Evolutionary conservation across 306 rosid species (phyloP).

Genomic region (Geum urbanum): DNA sequence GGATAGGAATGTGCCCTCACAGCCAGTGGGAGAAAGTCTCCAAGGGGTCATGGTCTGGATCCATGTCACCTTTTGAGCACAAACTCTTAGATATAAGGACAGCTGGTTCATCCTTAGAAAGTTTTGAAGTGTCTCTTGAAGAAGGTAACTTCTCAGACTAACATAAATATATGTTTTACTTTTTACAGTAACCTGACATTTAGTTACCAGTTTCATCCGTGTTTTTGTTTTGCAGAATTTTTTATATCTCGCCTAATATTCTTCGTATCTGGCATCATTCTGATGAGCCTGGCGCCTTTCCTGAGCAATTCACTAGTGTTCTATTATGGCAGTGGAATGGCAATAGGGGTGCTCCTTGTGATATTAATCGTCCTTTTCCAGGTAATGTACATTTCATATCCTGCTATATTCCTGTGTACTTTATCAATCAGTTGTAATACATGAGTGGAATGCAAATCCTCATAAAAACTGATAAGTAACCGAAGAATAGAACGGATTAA

Average conservation of each 20-base stretch:
- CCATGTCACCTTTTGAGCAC: constrained; percentile 81
- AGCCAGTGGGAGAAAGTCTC: constrained; percentile 80
- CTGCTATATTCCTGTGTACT: background rate
- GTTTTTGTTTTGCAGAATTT: constrained; percentile 54
- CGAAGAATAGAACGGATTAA: background rate
- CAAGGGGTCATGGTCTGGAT: constrained; percentile 65
- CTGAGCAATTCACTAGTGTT: constrained; percentile 70
- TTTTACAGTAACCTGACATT: constrained; percentile 2
- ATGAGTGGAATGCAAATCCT: constrained; percentile 9
- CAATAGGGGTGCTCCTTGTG: constrained; percentile 72
- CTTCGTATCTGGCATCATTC: constrained; percentile 49
- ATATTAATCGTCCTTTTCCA: constrained; percentile 80
- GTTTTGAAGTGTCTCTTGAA: constrained; percentile 60
- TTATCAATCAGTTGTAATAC: constrained; percentile 4
- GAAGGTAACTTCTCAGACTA: constrained; percentile 53
- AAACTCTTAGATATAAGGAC: constrained; percentile 69
- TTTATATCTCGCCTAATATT: constrained; percentile 51
- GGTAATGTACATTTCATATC: constrained; percentile 43
- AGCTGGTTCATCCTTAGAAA: constrained; percentile 53
- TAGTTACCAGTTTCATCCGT: constrained; percentile 13
- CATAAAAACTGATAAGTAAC: background rate
- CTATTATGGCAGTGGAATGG: constrained; percentile 81
- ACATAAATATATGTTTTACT: constrained; percentile 11
- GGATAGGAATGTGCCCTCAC: constrained; percentile 73
- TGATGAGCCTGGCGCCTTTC: constrained; percentile 66